phyloP scores from a whole-genome alignment of 2,329 filamentous ascomycete genomes.

The Aspergillus transmontanensis region DNA sequence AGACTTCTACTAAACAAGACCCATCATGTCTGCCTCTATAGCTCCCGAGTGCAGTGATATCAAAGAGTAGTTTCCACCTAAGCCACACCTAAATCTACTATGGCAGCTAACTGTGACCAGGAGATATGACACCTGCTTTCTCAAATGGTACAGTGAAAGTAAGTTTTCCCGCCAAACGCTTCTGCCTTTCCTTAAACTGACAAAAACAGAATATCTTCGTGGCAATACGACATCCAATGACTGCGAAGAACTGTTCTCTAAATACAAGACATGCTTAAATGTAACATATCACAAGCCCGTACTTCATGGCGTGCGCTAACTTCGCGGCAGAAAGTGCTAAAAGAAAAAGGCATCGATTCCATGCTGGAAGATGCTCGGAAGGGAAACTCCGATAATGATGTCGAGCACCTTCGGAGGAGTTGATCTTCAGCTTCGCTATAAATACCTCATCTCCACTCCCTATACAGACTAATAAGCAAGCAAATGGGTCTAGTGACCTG shows the following conservation, averaged over 20 bases:
- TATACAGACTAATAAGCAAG: not conserved
- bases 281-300: conserved; percentile 53
- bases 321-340: conserved; percentile 73
- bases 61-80: conserved; percentile 72
- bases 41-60: conserved; percentile 93
- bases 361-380: conserved; percentile 90
- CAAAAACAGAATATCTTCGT: conserved; percentile 75
- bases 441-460: not conserved
- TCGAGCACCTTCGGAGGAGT: conserved; percentile 59
- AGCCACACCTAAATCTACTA: conserved; percentile 1
- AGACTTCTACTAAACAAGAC: not conserved
- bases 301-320: not conserved
- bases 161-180: conserved; percentile 23
- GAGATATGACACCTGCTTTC: conserved; percentile 93
- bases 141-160: conserved; percentile 99
- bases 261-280: conserved; percentile 83
- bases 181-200: conserved; percentile 12
- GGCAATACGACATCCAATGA: conserved; percentile 83
- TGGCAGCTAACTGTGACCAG: conserved; percentile 51
- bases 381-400: conserved; percentile 85
- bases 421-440: conserved; percentile 5
- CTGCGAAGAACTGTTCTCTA: conserved; percentile 80
- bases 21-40: conserved; percentile 85
- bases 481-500: too few relatives aligned
- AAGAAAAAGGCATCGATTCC: conserved; percentile 86